A percentile compares a stretch with the other conserved stretches of the same genome.
phyloP scores from a whole-genome alignment of 2,329 filamentous ascomycete genomes.

The Monilinia fructigena region DNA sequence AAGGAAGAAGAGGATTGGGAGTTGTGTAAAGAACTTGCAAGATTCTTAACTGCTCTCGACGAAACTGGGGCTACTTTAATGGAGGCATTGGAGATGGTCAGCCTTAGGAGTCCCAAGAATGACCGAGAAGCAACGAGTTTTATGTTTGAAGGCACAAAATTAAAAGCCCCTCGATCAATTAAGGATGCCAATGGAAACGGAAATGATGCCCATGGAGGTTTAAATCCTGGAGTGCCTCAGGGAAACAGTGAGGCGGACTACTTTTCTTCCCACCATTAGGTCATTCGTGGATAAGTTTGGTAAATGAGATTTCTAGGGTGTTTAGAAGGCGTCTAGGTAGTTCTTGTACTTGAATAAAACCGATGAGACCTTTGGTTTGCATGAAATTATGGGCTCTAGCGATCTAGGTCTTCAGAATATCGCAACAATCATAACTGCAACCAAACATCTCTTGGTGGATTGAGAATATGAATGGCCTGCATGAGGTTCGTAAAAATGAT shows the following conservation, averaged over 20 bases:
- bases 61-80: constrained; percentile 77
- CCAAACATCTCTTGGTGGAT: neutral
- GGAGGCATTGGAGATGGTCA: constrained; percentile 66
- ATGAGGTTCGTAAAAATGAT: neutral
- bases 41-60: constrained; percentile 93
- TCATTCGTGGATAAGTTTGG: neutral
- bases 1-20: constrained; percentile 91
- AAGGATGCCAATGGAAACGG: constrained; percentile 37
- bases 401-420: constrained; percentile 23
- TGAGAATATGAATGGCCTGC: neutral
- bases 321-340: constrained; percentile 12
- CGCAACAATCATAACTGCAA: constrained; percentile 5
- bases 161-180: constrained; percentile 35
- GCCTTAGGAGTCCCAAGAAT: constrained; percentile 44
- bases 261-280: constrained; percentile 21
- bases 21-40: constrained; percentile 86
- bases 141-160: constrained; percentile 42
- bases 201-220: constrained; percentile 38
- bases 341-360: constrained; percentile 20
- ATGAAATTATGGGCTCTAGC: neutral
- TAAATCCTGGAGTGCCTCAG: constrained; percentile 26
- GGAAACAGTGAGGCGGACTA: constrained; percentile 31
- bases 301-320: constrained; percentile 8
- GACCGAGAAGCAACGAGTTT: constrained; percentile 41
- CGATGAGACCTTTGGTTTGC: constrained; percentile 2